Evolutionary conservation across 192 early-diverging fungal genomes (phyloP).

Genomic region (Coemansia furcata): DNA sequence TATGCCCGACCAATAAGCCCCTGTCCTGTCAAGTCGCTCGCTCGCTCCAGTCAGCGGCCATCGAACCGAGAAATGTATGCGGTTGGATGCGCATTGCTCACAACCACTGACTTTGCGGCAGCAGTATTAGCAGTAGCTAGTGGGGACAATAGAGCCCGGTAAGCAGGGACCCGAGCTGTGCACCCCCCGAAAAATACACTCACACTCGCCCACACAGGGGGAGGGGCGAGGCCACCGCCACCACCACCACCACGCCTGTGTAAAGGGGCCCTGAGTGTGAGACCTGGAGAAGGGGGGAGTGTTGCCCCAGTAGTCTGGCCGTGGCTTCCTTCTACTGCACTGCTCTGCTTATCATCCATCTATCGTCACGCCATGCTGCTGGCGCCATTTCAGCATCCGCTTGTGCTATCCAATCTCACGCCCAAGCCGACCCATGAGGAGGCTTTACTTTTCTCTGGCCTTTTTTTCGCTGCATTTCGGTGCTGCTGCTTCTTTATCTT

Average conservation of each 20-base stretch:
- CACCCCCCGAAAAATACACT: background rate
- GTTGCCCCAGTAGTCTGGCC: background rate
- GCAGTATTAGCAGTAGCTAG: background rate
- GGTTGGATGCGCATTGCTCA: background rate
- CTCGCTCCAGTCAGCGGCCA: constrained; percentile 2
- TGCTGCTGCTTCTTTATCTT: background rate
- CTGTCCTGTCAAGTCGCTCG: background rate
- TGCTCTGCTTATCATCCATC: constrained; percentile 1
- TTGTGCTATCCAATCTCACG: constrained; percentile 1
- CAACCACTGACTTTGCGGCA: background rate
- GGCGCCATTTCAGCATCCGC: background rate
- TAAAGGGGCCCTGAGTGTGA: background rate
- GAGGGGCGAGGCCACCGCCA: background rate
- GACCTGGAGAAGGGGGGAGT: background rate
- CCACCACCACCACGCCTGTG: background rate
- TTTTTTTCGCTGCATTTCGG: background rate
- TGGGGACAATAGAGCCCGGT: background rate
- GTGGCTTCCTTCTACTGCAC: background rate
- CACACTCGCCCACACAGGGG: background rate
- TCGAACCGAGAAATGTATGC: background rate
- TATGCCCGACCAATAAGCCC: background rate
- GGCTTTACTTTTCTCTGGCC: background rate
- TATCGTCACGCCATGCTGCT: constrained; percentile 6
- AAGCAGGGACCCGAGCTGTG: constrained; percentile 6
- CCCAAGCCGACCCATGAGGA: background rate